Percentiles rank a stretch among this genome's conserved stretches.
Conservation (phyloP, 306 rosid species). For the Quercus engelmannii region DNA sequence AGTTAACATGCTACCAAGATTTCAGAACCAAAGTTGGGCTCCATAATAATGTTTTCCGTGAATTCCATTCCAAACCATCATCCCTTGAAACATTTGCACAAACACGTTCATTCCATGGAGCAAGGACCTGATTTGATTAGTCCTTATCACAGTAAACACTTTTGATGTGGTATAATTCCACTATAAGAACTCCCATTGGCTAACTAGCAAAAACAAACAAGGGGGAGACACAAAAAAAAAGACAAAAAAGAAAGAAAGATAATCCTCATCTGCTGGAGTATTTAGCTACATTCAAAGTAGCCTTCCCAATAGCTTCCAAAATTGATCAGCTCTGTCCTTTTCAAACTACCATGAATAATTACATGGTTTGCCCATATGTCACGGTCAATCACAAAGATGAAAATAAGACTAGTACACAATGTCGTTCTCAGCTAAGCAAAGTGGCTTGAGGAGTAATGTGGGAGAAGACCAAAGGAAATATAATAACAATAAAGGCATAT, state of each 20-base stretch:
- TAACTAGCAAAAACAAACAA: not conserved
- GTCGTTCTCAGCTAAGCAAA: not conserved
- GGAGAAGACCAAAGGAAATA: not conserved
- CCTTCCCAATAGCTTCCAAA: not conserved
- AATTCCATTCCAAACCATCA: not conserved
- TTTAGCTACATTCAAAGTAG: not conserved
- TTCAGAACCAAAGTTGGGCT: not conserved
- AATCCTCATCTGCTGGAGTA: not conserved
- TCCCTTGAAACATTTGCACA: not conserved
- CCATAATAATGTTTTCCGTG: not conserved
- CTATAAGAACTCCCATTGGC: not conserved
- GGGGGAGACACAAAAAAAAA: not conserved
- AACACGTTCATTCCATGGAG: not conserved
- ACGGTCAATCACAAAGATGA: not conserved
- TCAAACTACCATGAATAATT: not conserved
- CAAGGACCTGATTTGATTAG: not conserved
- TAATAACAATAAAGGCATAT: too few relatives aligned
- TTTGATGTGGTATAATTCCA: not conserved
- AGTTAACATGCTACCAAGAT: not conserved
- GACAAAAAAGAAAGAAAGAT: not conserved
- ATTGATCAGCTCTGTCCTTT: not conserved
- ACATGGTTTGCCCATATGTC: not conserved
- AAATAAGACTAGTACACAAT: not conserved
- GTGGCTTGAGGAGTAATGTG: not conserved
- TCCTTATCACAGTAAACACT: not conserved